These are phyloP conservation scores for Geotrichum phurueaensis DNA, from an alignment of 1,139 yeast species.

Conservation along the genomic window DNA sequence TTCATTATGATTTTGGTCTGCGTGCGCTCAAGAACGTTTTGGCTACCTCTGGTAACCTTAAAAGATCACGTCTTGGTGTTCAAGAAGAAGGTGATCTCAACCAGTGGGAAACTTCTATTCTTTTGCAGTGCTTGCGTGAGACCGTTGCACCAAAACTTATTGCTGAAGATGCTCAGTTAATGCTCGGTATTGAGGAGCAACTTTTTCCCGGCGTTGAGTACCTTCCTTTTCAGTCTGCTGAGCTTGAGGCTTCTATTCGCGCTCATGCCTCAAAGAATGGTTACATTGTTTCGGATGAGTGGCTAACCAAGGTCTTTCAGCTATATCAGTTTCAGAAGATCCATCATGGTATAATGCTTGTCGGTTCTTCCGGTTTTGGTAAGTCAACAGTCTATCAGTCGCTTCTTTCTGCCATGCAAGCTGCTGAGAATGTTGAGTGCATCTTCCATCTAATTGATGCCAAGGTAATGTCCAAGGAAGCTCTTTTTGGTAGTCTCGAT, in stretches of 20 bases:
- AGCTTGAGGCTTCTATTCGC: slow-evolving; percentile 21
- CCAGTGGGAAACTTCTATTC: slow-evolving; percentile 39
- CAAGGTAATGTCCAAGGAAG: slow-evolving; percentile 61
- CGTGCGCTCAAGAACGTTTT: slow-evolving; percentile 70
- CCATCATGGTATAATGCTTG: slow-evolving; percentile 76
- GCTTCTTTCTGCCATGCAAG: slow-evolving; percentile 44
- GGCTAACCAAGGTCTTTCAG: slow-evolving; percentile 58
- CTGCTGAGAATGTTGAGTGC: slow-evolving; percentile 38
- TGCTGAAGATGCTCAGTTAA: slow-evolving; percentile 43
- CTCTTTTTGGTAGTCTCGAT: slow-evolving; percentile 67
- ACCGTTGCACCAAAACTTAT: slow-evolving; percentile 63
- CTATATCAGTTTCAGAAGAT: slow-evolving; percentile 55
- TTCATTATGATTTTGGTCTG: slow-evolving; percentile 87
- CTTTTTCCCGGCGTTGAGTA: slow-evolving; percentile 31
- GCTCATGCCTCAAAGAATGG: slow-evolving; percentile 30
- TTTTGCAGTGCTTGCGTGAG: slow-evolving; percentile 51
- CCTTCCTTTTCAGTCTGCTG: slow-evolving; percentile 22
- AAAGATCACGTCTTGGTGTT: slow-evolving; percentile 27
- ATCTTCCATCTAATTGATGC: slow-evolving; percentile 57
- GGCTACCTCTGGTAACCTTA: slow-evolving; percentile 51
- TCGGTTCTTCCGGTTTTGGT: slow-evolving; percentile 75
- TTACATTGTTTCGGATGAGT: slow-evolving; percentile 35
- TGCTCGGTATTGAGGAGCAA: slow-evolving; percentile 33
- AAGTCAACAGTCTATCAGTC: slow-evolving; percentile 55
- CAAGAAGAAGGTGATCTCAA: slow-evolving; percentile 28